Evolutionary conservation across 495 filamentous ascomycete species (phyloP).

Genomic region (Gamarada debralockiae): DNA sequence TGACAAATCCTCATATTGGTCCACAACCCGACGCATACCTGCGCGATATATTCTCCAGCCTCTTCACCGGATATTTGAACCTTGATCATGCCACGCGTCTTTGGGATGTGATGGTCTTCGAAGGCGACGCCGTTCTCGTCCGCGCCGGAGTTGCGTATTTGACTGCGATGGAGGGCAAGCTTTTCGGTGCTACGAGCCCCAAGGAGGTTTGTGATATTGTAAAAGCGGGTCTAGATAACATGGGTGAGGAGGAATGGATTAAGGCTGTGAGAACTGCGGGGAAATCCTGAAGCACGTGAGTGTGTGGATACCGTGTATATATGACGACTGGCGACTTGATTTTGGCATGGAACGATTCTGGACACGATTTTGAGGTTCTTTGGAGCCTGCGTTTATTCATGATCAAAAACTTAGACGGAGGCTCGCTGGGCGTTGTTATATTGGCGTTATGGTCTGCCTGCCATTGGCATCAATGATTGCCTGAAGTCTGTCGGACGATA

Average conservation of each 20-base stretch:
- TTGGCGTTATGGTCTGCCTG: background rate
- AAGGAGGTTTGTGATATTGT: conserved; percentile 25
- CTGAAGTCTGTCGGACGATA: too few relatives aligned
- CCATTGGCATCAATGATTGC: background rate
- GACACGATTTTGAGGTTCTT: too few relatives aligned
- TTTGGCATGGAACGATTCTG: background rate
- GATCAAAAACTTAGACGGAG: too few relatives aligned
- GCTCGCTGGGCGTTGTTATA: background rate
- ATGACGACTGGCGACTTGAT: background rate
- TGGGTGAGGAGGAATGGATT: conserved; percentile 69
- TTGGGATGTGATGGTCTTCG: conserved; percentile 94
- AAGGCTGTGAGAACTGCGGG: conserved; percentile 62
- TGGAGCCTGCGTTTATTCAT: background rate
- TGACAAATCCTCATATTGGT: conserved; percentile 38
- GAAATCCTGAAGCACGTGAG: conserved; percentile 40
- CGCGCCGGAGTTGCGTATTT: conserved; percentile 65
- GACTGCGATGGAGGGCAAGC: conserved; percentile 51
- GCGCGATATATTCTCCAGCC: conserved; percentile 43
- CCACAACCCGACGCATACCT: conserved; percentile 49
- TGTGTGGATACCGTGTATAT: background rate
- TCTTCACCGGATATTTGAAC: conserved; percentile 51
- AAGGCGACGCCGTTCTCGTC: conserved; percentile 80
- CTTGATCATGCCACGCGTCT: conserved; percentile 74
- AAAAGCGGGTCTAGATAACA: conserved; percentile 24
- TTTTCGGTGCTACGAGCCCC: conserved; percentile 45